Conservation (phyloP, 1,284 basidiomycete species). For the Ceratobasidium papillatum region DNA sequence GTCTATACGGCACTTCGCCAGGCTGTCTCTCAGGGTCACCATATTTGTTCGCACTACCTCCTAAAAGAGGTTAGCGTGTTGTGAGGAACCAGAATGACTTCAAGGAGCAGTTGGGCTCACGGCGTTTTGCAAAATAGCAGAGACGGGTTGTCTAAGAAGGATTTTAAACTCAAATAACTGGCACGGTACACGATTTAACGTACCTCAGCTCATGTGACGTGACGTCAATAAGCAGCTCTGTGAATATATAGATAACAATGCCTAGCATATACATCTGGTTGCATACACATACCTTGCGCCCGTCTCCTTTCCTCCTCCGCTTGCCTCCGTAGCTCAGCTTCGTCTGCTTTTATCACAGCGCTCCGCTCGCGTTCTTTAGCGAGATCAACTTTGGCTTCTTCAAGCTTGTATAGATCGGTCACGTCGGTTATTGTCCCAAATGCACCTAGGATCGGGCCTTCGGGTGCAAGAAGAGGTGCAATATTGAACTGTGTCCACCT, state of each 20-base stretch:
- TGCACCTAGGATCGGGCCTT: constrained; percentile 8
- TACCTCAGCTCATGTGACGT: constrained; percentile 48
- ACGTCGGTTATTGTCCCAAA: constrained; percentile 44
- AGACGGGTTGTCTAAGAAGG: constrained; percentile 48
- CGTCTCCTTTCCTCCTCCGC: constrained; percentile 47
- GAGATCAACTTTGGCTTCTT: constrained; percentile 46
- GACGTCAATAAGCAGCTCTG: constrained; percentile 49
- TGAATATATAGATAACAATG: not conserved
- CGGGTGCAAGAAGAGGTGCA: constrained; percentile 4
- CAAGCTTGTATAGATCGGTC: constrained; percentile 47
- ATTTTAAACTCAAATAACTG: not conserved
- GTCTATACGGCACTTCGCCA: not conserved
- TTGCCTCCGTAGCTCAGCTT: constrained; percentile 31
- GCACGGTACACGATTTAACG: not conserved
- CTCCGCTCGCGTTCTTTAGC: constrained; percentile 48
- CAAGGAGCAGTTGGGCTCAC: not conserved
- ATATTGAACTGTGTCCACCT: constrained; percentile 28
- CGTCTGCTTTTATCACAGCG: constrained; percentile 46
- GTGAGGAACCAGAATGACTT: not conserved
- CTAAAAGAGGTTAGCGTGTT: not conserved
- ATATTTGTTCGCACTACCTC: constrained; percentile 44
- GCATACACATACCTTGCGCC: constrained; percentile 45
- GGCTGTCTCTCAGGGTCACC: constrained; percentile 39
- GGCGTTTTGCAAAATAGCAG: constrained; percentile 46
- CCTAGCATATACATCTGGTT: not conserved